Conservation (phyloP, 73 alveolate genomes). For the Symbiodinium pilosum region DNA sequence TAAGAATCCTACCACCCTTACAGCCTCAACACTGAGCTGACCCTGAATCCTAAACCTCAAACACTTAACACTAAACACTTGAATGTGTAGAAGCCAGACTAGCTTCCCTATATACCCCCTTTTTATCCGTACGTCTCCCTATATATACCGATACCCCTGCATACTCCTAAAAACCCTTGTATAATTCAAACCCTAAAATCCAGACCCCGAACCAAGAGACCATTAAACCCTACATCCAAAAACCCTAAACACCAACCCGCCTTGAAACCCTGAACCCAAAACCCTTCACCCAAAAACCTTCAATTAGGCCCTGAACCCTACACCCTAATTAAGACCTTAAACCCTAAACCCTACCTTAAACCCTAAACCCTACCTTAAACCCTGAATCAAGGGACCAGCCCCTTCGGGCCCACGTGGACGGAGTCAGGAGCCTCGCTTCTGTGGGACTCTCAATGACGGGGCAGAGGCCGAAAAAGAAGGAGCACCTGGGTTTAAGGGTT, state of each 20-base stretch:
- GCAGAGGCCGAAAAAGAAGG: conserved; percentile 4
- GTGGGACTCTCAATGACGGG: not conserved
- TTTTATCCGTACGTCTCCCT: not conserved
- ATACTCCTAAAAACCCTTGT: not conserved
- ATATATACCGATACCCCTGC: not conserved
- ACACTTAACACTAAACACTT: not conserved
- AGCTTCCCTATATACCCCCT: not conserved
- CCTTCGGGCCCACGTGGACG: too few species aligned
- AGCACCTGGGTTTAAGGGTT: not conserved
- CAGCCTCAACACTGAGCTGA: not conserved
- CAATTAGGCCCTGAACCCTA: too few species aligned
- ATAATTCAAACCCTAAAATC: too few species aligned
- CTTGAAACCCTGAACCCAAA: too few species aligned
- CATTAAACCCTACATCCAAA: too few species aligned
- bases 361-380: too few species aligned
- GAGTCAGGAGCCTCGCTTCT: not conserved
- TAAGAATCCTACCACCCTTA: not conserved
- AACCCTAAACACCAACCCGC: too few species aligned
- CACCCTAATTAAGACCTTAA: not conserved
- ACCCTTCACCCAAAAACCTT: too few species aligned
- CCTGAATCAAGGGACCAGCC: too few species aligned
- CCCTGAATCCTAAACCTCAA: not conserved
- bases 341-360: not conserved
- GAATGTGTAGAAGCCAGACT: not conserved
- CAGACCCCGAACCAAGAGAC: too few species aligned